Percentiles rank a stretch among this genome's conserved stretches.
These are phyloP conservation scores for Garcia nutans DNA, from an alignment of 345 rosid genomes.

Conservation along the genomic window DNA sequence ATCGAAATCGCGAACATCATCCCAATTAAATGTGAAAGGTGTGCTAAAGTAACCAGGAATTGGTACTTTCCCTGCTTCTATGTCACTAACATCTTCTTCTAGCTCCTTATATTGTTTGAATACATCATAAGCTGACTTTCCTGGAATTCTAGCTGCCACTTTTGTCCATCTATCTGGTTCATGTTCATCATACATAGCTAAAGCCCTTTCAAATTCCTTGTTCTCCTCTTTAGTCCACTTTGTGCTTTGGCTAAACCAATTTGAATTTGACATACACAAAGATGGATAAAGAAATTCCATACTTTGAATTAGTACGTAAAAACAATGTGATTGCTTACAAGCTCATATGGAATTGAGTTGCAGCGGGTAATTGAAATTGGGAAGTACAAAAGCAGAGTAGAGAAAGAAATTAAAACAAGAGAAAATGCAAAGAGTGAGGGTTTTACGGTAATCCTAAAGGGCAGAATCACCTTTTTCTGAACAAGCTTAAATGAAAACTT, in stretches of 20 bases:
- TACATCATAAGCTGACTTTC: constrained; percentile 70
- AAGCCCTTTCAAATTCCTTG: constrained; percentile 75
- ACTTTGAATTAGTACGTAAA: background rate
- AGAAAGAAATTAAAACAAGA: background rate
- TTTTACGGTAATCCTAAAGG: background rate
- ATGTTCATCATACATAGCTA: constrained; percentile 59
- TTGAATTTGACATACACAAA: constrained; percentile 32
- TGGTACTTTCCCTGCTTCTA: constrained; percentile 75
- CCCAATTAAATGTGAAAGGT: constrained; percentile 41
- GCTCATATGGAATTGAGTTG: background rate
- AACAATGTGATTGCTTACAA: background rate
- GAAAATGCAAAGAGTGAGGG: background rate
- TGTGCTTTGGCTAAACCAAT: constrained; percentile 29
- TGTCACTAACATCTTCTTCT: constrained; percentile 63
- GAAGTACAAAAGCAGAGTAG: background rate
- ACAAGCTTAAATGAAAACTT: constrained; percentile 19
- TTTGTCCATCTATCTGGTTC: constrained; percentile 72
- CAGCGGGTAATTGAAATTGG: background rate
- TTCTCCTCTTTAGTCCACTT: constrained; percentile 78
- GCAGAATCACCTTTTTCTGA: constrained; percentile 33
- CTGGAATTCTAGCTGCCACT: constrained; percentile 69
- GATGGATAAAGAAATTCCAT: constrained; percentile 65
- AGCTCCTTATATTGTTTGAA: constrained; percentile 63
- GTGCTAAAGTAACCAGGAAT: constrained; percentile 62
- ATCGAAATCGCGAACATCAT: constrained; percentile 35